Evolutionary conservation across 208 protist species (phyloP).

Genomic region (Borovskyia barvae): DNA sequence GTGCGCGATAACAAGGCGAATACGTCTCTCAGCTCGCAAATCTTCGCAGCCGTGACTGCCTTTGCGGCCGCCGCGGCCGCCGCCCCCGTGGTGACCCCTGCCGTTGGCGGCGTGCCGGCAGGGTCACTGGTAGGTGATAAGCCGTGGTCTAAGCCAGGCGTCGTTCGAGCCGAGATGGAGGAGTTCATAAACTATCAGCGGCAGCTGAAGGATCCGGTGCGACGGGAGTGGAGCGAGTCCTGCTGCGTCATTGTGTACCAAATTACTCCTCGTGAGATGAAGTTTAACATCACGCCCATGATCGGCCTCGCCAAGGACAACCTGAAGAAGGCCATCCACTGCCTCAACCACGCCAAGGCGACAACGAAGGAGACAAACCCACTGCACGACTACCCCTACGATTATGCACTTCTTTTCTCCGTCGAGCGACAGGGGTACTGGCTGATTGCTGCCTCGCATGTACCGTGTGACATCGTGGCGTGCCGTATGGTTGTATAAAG

Average conservation of each 20-base stretch:
- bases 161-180: slow-evolving; percentile 28
- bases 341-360: slow-evolving; percentile 52
- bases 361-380: slow-evolving; percentile 73
- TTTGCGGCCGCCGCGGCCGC: slow-evolving; percentile 20
- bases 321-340: slow-evolving; percentile 70
- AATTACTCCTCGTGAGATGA: slow-evolving; percentile 84
- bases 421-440: slow-evolving; percentile 84
- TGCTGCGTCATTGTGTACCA: slow-evolving; percentile 89
- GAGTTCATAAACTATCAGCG: slow-evolving; percentile 37
- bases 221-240: slow-evolving; percentile 72
- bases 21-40: slow-evolving; percentile 25
- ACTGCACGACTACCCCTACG: slow-evolving; percentile 74
- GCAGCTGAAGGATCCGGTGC: slow-evolving; percentile 46
- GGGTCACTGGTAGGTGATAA: slow-evolving; percentile 16
- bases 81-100: slow-evolving; percentile 1
- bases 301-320: slow-evolving; percentile 78
- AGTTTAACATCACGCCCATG: slow-evolving; percentile 75
- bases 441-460: slow-evolving; percentile 84
- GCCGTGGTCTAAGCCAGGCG: slow-evolving; percentile 15
- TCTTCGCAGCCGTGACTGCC: slow-evolving; percentile 21
- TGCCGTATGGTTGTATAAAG: slow-evolving; percentile 54
- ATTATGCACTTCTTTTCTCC: slow-evolving; percentile 87
- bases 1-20: slow-evolving; percentile 69
- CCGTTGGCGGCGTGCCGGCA: background rate
- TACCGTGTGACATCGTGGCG: slow-evolving; percentile 89